Evolutionary conservation across 257 asterid genomes (phyloP).

Genomic region (Solanum bukasovii): DNA sequence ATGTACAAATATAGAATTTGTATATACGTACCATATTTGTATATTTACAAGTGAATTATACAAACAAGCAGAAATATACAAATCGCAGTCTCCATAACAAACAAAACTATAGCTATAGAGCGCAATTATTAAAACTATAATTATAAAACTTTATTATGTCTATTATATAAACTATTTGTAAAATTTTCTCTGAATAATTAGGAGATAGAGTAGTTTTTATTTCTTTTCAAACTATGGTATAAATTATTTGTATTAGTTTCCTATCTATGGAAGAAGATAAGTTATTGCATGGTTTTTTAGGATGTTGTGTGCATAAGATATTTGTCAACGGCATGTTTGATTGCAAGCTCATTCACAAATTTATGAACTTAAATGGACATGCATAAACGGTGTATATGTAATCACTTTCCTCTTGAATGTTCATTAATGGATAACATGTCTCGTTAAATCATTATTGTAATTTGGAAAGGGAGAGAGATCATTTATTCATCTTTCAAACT

Average conservation of each 20-base stretch:
- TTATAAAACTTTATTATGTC: too few relatives aligned
- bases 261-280: too few relatives aligned
- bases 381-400: neutral
- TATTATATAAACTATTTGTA: neutral
- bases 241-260: neutral
- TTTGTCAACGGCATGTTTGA: neutral
- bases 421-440: neutral
- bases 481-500: neutral
- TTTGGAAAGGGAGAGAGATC: accelerated
- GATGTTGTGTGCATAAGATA: too few relatives aligned
- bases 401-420: neutral
- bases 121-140: too few relatives aligned
- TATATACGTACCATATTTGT: too few relatives aligned
- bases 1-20: too few relatives aligned
- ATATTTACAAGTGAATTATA: too few relatives aligned
- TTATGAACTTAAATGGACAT: neutral
- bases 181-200: too few relatives aligned
- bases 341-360: neutral
- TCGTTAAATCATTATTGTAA: neutral
- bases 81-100: too few relatives aligned
- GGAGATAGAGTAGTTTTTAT: neutral
- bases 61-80: too few relatives aligned
- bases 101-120: too few relatives aligned
- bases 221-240: neutral
- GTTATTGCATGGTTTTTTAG: neutral